phyloP scores from a whole-genome alignment of 2,329 filamentous ascomycete species.

The Xylaria multiplex region DNA sequence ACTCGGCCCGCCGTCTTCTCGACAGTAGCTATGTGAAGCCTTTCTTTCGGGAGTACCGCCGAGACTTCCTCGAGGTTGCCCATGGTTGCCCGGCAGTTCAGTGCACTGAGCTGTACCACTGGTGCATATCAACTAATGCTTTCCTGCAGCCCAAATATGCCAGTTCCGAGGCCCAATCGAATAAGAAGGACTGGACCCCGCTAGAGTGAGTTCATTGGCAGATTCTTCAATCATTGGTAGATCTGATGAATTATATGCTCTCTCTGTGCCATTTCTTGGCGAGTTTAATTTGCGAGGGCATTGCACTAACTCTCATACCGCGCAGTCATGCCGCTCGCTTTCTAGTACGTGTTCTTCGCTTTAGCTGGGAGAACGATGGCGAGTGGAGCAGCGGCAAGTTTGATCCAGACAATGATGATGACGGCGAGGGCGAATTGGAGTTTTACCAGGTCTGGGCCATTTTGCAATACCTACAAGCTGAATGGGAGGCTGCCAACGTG shows the following conservation, averaged over 20 bases:
- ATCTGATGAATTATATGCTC: not conserved
- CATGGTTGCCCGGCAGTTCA: constrained; percentile 37
- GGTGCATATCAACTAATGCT: constrained; percentile 36
- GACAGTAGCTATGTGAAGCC: constrained; percentile 42
- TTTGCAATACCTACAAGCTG: constrained; percentile 44
- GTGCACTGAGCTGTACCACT: constrained; percentile 38
- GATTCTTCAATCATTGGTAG: not conserved
- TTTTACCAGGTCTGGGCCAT: constrained; percentile 47
- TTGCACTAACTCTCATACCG: not conserved
- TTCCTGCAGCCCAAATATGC: constrained; percentile 39
- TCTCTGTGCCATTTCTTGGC: too few species aligned
- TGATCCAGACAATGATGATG: constrained; percentile 39
- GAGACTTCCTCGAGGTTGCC: constrained; percentile 43
- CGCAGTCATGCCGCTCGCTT: constrained; percentile 45
- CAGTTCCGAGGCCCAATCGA: constrained; percentile 5
- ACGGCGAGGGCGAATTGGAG: constrained; percentile 42
- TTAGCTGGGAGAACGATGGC: constrained; percentile 44
- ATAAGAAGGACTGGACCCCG: constrained; percentile 42
- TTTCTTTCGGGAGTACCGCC: constrained; percentile 46
- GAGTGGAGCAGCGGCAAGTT: constrained; percentile 44
- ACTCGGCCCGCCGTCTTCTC: constrained; percentile 37
- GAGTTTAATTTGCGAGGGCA: too few species aligned
- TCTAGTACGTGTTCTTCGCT: constrained; percentile 42
- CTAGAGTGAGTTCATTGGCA: constrained; percentile 37
- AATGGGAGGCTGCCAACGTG: constrained; percentile 46